Evolutionary conservation across 768 basidiomycete genomes (phyloP), one percentile per base, ranked within the genome.

Genomic region (Lepiota subincarnata): DNA sequence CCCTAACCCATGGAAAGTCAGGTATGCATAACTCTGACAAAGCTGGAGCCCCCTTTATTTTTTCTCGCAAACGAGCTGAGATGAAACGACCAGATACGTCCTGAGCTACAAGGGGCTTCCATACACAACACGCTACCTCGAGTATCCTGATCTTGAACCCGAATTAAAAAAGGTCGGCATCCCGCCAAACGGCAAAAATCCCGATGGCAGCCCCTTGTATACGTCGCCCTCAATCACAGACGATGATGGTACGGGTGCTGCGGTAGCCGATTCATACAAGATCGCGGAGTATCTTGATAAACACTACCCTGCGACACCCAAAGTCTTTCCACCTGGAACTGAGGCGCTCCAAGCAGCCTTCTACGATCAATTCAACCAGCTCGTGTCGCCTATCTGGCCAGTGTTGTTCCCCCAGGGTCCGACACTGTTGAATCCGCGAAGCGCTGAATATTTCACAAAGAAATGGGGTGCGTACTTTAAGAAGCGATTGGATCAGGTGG

Each of bases 251-350:
- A 79, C 75, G 19, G 60, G 63, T 6, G 55, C 76, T 4, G 68
- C 66, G 5, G 34, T 82, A 26, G 57, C 71, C 10, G 76, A 82
- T 28, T 81, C 80, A 0, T 57, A 65, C 36, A 59, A 56, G 28
- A 82, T 84, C 52, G 79, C 76, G 1, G 57, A 68, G 13, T 81
- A 83, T 61, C 69, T 83, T 51, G 81, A 83, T 49, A 63, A 66
- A 1, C 67, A 70, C 0, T 83, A 81, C 57, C 77, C 81, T 0
- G 63, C 69, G 44, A 69, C 73, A 0, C 56, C 56, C 1, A 50
- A 37, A 10, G 53, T 38, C 12, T 59, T 78, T 52, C 73, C 72
- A 0, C 18, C 48, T 3, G 73, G 72, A 14, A 70, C 68, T 0
- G 61, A 64, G 22, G 72, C 70, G 1, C 61, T 81, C 8, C 68